Evolutionary conservation across 768 basidiomycete species (phyloP), one percentile per base, ranked within the genome.

Genomic region (Leccinum longicurvipes): DNA sequence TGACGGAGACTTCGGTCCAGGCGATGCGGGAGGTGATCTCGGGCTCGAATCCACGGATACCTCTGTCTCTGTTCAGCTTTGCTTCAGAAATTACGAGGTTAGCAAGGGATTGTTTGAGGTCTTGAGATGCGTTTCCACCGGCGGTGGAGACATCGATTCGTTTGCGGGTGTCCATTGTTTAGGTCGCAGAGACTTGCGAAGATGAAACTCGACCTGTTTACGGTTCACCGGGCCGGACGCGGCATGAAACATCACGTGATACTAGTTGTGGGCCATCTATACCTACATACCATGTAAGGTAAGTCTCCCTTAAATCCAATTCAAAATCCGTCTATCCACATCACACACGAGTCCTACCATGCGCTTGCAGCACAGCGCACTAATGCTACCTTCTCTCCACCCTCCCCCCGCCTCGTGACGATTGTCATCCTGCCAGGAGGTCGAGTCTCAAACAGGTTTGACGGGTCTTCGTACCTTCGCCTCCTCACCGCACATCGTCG

Each of bases 1-100:
- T 47, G 17, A 82, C 58, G 1, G 79, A 81, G 0, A 78, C 64
- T 25, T 82, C 79, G 1, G 70, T 75, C 47, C 76, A 70, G 5
- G 45, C 31, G 41, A 78, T 42, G 4, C 73, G 56, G 2, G 66
- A 66, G 15, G 44, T 28, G 24, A 69, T 60, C 14, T 54, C 60
- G 12, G 61, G 25, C 23, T 68, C 67, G 52, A 71, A 65, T 1
- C 67, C 63, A 27, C 54, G 59, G 10, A 47, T 51, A 23, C 52
- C 59, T 32, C 53, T 52, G 54, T 63, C 39, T 11, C 28, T 42
- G 54, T 41, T 44, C 24, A 17, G 29, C 27, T 57, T 58, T 32
- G 58, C 51, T 34, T 23, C 32, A 32, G 29, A 45, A 52, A 24
- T 15, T 23, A 74, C 3, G 51, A 60, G 50, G 50, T 60, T 50